These are phyloP conservation scores for Warburgia ugandensis DNA, from an alignment of 164 flowering plant genomes.

Conservation along the genomic window DNA sequence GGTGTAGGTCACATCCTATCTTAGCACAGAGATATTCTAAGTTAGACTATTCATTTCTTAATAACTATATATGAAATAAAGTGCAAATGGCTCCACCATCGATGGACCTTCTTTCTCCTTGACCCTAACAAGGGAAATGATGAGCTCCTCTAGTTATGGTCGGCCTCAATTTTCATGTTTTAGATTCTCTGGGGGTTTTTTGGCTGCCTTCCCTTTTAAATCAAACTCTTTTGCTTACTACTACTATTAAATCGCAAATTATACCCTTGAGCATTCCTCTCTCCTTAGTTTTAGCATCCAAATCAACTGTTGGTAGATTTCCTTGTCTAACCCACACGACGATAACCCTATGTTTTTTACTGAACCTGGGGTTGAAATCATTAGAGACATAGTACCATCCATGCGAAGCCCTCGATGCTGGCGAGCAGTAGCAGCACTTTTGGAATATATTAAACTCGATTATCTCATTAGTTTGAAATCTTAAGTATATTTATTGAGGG, in stretches of 20 bases:
- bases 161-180: not conserved
- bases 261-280: not conserved
- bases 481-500: too few species aligned
- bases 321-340: not conserved
- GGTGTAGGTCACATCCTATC: not conserved
- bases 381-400: not conserved
- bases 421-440: not conserved
- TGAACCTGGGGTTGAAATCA: not conserved
- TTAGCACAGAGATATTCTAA: not conserved
- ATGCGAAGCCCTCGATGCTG: not conserved
- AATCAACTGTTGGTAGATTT: not conserved
- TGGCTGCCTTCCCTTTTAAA: not conserved
- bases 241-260: not conserved
- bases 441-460: too few species aligned
- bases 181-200: not conserved
- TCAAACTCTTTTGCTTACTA: not conserved
- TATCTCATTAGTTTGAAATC: too few species aligned
- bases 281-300: not conserved
- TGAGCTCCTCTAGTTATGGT: not conserved
- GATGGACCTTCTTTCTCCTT: not conserved
- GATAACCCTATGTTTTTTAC: not conserved
- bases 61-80: not conserved
- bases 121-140: not conserved
- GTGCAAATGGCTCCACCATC: not conserved
- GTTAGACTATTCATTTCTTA: not conserved